Percentiles rank a stretch among this genome's conserved stretches.
phyloP scores from a whole-genome alignment of 2,329 filamentous ascomycete species.

The Sporothrix sp. region DNA sequence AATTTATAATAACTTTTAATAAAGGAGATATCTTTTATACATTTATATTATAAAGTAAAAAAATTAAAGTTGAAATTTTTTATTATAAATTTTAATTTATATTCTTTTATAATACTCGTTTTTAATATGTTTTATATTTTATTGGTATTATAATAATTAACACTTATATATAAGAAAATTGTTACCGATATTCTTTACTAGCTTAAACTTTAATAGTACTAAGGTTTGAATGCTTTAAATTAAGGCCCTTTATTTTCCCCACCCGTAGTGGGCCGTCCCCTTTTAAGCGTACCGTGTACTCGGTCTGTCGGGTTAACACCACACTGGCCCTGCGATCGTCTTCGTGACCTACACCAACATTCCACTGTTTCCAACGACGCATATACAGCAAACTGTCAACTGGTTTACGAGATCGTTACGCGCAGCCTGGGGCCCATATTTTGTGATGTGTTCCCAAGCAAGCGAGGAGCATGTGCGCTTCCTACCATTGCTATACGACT shows the following conservation, averaged over 20 bases:
- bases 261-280: too few relatives aligned
- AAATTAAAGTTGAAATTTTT: constrained; percentile 8
- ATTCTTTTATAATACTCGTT: too few relatives aligned
- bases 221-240: too few relatives aligned
- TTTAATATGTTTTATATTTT: neutral
- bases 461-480: constrained; percentile 29
- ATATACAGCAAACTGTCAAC: neutral
- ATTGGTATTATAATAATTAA: neutral
- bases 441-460: neutral
- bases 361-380: too few relatives aligned
- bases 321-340: too few relatives aligned
- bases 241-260: too few relatives aligned
- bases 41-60: constrained; percentile 11
- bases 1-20: neutral
- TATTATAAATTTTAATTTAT: neutral
- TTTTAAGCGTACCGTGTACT: too few relatives aligned
- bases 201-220: too few relatives aligned
- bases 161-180: neutral
- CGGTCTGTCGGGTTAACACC: too few relatives aligned
- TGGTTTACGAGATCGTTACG: neutral
- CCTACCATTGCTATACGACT: constrained; percentile 72
- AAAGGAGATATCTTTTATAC: neutral
- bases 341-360: too few relatives aligned
- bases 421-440: too few relatives aligned
- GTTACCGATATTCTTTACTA: too few relatives aligned